Evolutionary conservation across 1,139 yeast genomes (phyloP).

Genomic region (Saccharomyces hybrid): DNA sequence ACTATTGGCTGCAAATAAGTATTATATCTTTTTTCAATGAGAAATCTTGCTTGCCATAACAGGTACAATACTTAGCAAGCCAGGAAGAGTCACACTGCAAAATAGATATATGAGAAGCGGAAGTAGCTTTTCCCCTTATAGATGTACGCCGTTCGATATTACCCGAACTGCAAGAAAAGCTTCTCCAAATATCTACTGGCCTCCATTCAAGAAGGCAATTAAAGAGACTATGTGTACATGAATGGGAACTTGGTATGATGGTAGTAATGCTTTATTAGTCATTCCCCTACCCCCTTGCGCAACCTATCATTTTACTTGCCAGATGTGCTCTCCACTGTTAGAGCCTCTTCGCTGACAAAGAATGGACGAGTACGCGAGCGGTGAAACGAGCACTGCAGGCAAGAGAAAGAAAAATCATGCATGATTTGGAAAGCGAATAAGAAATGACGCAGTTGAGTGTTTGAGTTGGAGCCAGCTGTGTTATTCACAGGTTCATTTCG

Average conservation of each 20-base stretch:
- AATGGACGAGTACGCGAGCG: neutral
- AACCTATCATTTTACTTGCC: neutral
- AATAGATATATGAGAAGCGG: neutral
- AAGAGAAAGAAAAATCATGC: neutral
- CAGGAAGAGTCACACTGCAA: neutral
- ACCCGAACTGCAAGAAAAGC: neutral
- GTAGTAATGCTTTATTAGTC: neutral
- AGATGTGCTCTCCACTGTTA: neutral
- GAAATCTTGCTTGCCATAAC: neutral
- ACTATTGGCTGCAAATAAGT: neutral
- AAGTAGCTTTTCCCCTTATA: neutral
- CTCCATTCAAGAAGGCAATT: neutral
- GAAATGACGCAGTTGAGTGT: neutral
- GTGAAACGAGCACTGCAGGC: neutral
- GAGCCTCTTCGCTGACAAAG: neutral
- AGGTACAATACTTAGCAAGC: neutral
- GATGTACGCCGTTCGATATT: neutral
- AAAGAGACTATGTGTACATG: neutral
- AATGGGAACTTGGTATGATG: neutral
- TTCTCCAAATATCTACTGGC: neutral
- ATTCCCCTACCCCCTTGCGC: neutral
- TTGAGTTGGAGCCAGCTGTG: neutral
- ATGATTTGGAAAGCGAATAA: neutral
- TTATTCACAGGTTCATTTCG: neutral
- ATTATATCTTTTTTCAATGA: neutral